Evolutionary conservation across 495 filamentous ascomycete genomes (phyloP).

Genomic region (Aspergillus olivimuriae): DNA sequence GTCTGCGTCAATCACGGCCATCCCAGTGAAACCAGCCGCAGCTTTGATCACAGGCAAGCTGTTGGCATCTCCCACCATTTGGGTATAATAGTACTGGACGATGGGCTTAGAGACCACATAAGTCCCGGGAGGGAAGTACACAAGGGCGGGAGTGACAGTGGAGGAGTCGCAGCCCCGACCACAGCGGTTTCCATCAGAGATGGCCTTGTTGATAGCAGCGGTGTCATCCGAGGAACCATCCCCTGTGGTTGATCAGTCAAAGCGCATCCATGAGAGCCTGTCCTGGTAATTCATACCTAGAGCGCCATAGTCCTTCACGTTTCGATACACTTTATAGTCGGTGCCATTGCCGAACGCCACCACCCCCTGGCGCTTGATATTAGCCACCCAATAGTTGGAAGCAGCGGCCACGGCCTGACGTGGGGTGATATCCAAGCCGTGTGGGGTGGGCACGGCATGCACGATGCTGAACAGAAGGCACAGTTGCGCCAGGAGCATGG

Average conservation of each 20-base stretch:
- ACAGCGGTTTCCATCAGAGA: conserved; percentile 70
- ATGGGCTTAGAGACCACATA: conserved; percentile 66
- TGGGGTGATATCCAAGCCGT: conserved; percentile 12
- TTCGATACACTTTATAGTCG: conserved; percentile 72
- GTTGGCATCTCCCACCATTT: conserved; percentile 69
- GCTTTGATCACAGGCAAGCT: conserved; percentile 74
- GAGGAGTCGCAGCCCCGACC: conserved; percentile 71
- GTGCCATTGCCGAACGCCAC: conserved; percentile 54
- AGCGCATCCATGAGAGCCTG: conserved; percentile 5
- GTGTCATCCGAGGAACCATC: conserved; percentile 82
- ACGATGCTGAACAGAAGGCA: conserved; percentile 36
- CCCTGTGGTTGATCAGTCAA: conserved; percentile 34
- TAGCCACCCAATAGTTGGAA: conserved; percentile 65
- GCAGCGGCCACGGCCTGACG: conserved; percentile 10
- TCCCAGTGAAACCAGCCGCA: conserved; percentile 63
- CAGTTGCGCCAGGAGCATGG: conserved; percentile 30
- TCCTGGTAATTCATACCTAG: conserved; percentile 36
- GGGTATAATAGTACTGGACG: conserved; percentile 71
- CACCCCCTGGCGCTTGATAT: conserved; percentile 63
- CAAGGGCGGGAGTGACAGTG: conserved; percentile 67
- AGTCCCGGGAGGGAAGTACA: conserved; percentile 78
- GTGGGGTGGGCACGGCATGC: conserved; percentile 33
- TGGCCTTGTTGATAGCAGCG: conserved; percentile 80
- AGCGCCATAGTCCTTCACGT: conserved; percentile 80
- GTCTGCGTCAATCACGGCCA: conserved; percentile 85